Conservation (phyloP, 2,329 filamentous ascomycete genomes). For the Cercospora sp. region DNA sequence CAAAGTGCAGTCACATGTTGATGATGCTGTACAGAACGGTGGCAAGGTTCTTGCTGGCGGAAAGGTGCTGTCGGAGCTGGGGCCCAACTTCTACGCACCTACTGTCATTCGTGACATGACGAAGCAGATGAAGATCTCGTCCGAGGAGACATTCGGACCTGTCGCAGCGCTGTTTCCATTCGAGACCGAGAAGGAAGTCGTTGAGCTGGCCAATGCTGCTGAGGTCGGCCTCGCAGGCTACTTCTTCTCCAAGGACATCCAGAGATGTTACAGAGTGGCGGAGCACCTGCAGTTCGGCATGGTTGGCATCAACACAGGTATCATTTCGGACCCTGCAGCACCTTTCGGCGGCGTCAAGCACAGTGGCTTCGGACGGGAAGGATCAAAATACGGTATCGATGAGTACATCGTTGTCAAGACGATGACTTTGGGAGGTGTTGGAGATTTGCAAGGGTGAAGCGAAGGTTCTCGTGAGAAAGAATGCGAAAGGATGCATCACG, state of each 20-base stretch:
- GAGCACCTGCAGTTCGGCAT: slow-evolving; percentile 45
- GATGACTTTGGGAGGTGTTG: slow-evolving; percentile 46
- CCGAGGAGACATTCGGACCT: slow-evolving; percentile 35
- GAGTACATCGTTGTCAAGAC: slow-evolving; percentile 77
- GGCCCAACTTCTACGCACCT: slow-evolving; percentile 28
- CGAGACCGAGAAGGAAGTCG: slow-evolving; percentile 32
- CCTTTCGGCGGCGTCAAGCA: slow-evolving; percentile 81
- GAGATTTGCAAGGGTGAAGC: slow-evolving; percentile 13
- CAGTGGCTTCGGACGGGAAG: slow-evolving; percentile 78
- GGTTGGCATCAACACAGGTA: slow-evolving; percentile 37
- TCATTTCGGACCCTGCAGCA: slow-evolving; percentile 29
- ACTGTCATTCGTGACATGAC: slow-evolving; percentile 31
- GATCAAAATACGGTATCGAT: slow-evolving; percentile 72
- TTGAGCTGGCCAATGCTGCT: slow-evolving; percentile 18
- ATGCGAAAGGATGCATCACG: not conserved
- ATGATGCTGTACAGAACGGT: slow-evolving; percentile 68
- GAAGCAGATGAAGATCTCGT: slow-evolving; percentile 26
- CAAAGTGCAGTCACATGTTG: slow-evolving; percentile 76
- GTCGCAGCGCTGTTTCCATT: slow-evolving; percentile 30
- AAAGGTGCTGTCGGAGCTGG: slow-evolving; percentile 42
- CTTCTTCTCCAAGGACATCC: slow-evolving; percentile 41
- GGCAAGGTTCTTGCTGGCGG: slow-evolving; percentile 22
- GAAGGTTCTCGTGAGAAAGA: not conserved
- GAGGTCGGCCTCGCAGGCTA: slow-evolving; percentile 35
- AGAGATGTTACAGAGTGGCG: slow-evolving; percentile 42